Conservation (phyloP, 768 basidiomycete genomes). For the Boletus vinaceobasis region DNA sequence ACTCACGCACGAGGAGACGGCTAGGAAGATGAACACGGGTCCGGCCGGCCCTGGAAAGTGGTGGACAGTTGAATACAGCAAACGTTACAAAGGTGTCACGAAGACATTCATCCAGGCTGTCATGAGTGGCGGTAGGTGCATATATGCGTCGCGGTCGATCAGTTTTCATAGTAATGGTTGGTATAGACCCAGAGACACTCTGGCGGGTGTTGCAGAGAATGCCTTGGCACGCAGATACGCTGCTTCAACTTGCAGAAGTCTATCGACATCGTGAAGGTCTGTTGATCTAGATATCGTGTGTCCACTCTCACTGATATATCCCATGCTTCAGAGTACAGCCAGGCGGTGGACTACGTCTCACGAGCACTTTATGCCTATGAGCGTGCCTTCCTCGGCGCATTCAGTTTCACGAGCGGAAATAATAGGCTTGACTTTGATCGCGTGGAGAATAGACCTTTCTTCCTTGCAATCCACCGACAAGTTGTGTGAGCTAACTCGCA, state of each 20-base stretch:
- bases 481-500: constrained; percentile 54
- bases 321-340: constrained; percentile 61
- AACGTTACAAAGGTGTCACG: constrained; percentile 78
- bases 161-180: neutral
- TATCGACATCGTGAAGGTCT: constrained; percentile 78
- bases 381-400: constrained; percentile 80
- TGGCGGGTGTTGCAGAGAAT: constrained; percentile 70
- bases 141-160: neutral
- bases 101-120: constrained; percentile 79
- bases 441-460: constrained; percentile 92
- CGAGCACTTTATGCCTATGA: constrained; percentile 94
- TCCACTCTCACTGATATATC: neutral
- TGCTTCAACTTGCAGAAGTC: constrained; percentile 36
- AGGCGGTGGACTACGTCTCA: constrained; percentile 85
- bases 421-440: constrained; percentile 86
- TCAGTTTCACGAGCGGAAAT: constrained; percentile 77
- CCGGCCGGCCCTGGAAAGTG: constrained; percentile 61
- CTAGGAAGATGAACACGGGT: constrained; percentile 41
- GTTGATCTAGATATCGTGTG: constrained; percentile 1
- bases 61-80: constrained; percentile 88
- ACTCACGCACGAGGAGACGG: constrained; percentile 53
- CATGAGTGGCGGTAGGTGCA: constrained; percentile 67
- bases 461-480: constrained; percentile 81
- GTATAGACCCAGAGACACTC: constrained; percentile 74
- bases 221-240: constrained; percentile 92